Percentiles rank a stretch among this genome's conserved stretches.
phyloP scores from a whole-genome alignment of 495 filamentous ascomycete species.

The Tuber magnatum region DNA sequence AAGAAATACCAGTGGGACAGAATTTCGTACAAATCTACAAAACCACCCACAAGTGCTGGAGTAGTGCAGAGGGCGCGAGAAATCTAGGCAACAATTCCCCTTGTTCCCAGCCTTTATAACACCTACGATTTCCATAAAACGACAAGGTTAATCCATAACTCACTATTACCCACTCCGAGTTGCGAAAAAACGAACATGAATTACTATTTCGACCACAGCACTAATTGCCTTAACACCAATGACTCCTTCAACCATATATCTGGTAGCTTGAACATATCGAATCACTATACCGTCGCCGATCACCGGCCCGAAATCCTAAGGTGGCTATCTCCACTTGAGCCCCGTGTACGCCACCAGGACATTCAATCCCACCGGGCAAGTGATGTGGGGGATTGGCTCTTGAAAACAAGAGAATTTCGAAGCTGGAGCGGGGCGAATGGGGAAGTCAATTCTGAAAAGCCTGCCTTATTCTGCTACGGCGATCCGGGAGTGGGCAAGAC shows the following conservation, averaged over 20 bases:
- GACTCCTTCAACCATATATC: not conserved
- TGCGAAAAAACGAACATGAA: not conserved
- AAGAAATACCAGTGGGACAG: too few relatives aligned
- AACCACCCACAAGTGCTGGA: too few relatives aligned
- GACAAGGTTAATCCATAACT: too few relatives aligned
- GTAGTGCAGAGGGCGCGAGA: too few relatives aligned
- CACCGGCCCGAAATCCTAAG: not conserved
- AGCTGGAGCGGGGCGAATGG: not conserved
- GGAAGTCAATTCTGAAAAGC: not conserved
- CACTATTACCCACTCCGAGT: not conserved
- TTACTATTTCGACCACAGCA: not conserved
- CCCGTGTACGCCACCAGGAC: not conserved
- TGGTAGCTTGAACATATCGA: not conserved
- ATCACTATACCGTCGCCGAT: not conserved
- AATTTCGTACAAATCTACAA: too few relatives aligned
- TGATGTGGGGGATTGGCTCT: not conserved
- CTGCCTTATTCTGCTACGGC: not conserved
- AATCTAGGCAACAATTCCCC: too few relatives aligned
- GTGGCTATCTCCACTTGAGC: not conserved
- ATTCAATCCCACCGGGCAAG: not conserved
- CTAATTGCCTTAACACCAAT: not conserved
- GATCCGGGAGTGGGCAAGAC: not conserved
- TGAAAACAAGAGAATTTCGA: not conserved
- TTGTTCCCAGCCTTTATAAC: too few relatives aligned
- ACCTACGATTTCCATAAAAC: too few relatives aligned